Evolutionary conservation across 2,329 filamentous ascomycete genomes (phyloP).

Genomic region (Metarhizium humberi): DNA sequence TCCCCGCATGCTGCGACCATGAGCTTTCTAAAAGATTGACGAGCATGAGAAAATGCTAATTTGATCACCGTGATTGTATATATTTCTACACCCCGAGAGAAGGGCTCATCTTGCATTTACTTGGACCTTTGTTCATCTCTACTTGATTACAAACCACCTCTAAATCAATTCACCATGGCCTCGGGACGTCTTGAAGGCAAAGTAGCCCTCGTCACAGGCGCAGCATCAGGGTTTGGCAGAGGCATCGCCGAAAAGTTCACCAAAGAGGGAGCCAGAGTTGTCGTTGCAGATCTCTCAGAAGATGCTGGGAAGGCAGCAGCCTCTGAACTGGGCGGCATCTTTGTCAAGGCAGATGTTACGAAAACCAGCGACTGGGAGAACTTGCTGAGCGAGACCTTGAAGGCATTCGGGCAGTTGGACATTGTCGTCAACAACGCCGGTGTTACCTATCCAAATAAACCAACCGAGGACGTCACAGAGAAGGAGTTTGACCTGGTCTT

Average conservation of each 20-base stretch:
- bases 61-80: not conserved
- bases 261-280: conserved; percentile 48
- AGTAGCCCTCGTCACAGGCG: conserved; percentile 39
- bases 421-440: conserved; percentile 55
- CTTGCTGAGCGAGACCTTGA: conserved; percentile 34
- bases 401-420: conserved; percentile 42
- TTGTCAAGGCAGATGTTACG: conserved; percentile 39
- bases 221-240: conserved; percentile 54
- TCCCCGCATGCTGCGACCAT: not conserved
- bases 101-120: too few species aligned
- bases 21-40: not conserved
- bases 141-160: too few species aligned
- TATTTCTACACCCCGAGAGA: not conserved
- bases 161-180: conserved; percentile 9
- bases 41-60: too few species aligned
- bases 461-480: conserved; percentile 54
- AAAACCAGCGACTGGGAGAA: conserved; percentile 42
- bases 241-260: conserved; percentile 51
- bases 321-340: conserved; percentile 31
- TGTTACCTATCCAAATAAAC: conserved; percentile 49
- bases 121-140: too few species aligned
- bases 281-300: conserved; percentile 53
- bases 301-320: conserved; percentile 40
- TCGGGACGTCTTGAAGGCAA: conserved; percentile 29
- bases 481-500: conserved; percentile 58